Percentiles rank a stretch among this genome's conserved stretches.
Conservation (phyloP, 2,329 filamentous ascomycete genomes). For the Diplodia sapinea region DNA sequence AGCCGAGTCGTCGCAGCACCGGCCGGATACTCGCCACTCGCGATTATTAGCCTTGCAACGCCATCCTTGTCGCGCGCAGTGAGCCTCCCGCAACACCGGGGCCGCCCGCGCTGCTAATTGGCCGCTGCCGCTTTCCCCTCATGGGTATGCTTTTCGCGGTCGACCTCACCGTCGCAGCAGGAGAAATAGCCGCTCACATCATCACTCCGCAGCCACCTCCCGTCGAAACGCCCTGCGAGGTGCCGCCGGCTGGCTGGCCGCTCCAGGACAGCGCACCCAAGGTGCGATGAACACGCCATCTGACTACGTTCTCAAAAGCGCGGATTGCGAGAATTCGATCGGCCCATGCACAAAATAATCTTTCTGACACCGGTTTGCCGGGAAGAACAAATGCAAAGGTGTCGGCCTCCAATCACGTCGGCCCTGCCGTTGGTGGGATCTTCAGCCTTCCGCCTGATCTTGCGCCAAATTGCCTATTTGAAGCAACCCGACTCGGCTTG, state of each 20-base stretch:
- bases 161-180: constrained; percentile 6
- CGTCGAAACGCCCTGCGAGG: not conserved
- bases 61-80: constrained; percentile 6
- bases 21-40: constrained; percentile 21
- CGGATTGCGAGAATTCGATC: not conserved
- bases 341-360: constrained; percentile 18
- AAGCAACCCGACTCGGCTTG: not conserved
- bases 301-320: not conserved
- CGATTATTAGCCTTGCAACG: constrained; percentile 1
- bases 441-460: constrained; percentile 8
- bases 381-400: not conserved
- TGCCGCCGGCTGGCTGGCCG: not conserved
- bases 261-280: not conserved
- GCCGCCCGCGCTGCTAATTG: constrained; percentile 14
- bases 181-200: constrained; percentile 1
- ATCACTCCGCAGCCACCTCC: not conserved
- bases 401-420: not conserved
- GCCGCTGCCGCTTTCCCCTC: constrained; percentile 11
- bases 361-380: constrained; percentile 19
- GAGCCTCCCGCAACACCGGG: constrained; percentile 22
- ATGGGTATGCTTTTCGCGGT: not conserved
- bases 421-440: not conserved
- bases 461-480: not conserved
- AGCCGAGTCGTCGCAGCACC: not conserved
- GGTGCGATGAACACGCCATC: not conserved